phyloP scores from a whole-genome alignment of 179 eudicot genomes.

The Actinidia arguta region DNA sequence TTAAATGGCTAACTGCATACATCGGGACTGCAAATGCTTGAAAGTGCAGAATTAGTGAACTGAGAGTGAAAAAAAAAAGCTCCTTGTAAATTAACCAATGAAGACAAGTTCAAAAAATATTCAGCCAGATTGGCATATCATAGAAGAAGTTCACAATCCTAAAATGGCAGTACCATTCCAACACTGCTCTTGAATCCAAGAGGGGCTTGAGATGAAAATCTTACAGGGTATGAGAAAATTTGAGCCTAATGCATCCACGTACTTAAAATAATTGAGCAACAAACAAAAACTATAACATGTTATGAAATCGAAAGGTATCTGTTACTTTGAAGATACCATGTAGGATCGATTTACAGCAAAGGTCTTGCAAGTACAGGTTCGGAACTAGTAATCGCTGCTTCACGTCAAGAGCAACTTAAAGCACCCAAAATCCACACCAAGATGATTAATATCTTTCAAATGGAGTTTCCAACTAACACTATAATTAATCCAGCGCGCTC shows the following conservation, averaged over 20 bases:
- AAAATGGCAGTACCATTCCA: too few relatives aligned
- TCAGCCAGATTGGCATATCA: not conserved
- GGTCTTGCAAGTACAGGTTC: not conserved
- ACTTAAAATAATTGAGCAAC: constrained; percentile 1
- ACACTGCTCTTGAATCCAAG: too few relatives aligned
- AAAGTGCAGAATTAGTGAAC: not conserved
- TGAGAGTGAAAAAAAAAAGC: not conserved
- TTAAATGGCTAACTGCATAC: not conserved
- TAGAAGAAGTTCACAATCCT: not conserved
- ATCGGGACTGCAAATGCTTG: not conserved
- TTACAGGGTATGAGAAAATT: not conserved
- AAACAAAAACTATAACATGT: not conserved
- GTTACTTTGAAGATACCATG: not conserved
- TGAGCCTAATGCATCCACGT: not conserved
- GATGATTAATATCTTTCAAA: not conserved
- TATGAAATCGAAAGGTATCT: not conserved
- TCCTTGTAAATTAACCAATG: not conserved
- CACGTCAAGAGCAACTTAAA: not conserved
- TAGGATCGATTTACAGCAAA: not conserved
- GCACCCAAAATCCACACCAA: not conserved
- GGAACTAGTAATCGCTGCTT: not conserved
- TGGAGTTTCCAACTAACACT: not conserved
- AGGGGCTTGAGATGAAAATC: too few relatives aligned
- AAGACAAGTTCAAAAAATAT: not conserved
- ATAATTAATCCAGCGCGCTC: not conserved